Percentiles rank a stretch among this genome's conserved stretches.
Conservation (phyloP, 2,329 filamentous ascomycete species). For the Aspergillus neoniger region DNA sequence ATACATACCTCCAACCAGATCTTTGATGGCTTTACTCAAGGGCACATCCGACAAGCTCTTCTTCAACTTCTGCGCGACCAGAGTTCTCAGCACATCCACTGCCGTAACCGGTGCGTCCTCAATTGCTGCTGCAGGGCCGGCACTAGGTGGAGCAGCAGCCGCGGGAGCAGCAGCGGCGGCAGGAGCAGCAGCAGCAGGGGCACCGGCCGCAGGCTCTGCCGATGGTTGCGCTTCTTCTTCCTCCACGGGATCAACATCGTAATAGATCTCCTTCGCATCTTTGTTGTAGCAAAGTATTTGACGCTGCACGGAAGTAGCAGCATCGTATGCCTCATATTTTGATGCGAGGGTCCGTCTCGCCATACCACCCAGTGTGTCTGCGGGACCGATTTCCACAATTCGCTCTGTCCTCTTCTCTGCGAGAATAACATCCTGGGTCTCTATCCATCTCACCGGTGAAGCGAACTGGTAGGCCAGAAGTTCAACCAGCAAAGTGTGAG, state of each 20-base stretch:
- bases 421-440: conserved; percentile 99
- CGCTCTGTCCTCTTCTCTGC: conserved; percentile 94
- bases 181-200: conserved; percentile 44
- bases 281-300: conserved; percentile 99
- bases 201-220: conserved; percentile 41
- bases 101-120: conserved; percentile 85
- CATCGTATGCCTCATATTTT: conserved; percentile 98
- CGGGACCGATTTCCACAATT: conserved; percentile 95
- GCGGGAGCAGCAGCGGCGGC: conserved; percentile 57
- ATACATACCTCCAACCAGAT: conserved; percentile 87
- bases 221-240: conserved; percentile 71
- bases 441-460: conserved; percentile 98
- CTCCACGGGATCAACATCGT: conserved; percentile 92
- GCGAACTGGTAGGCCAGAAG: conserved; percentile 99
- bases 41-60: conserved; percentile 87
- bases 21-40: conserved; percentile 95
- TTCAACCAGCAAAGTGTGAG: conserved; percentile 97
- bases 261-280: conserved; percentile 98
- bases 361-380: conserved; percentile 96
- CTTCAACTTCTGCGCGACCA: conserved; percentile 98
- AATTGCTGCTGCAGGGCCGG: conserved; percentile 84
- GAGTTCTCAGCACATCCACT: conserved; percentile 80
- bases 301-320: conserved; percentile 90
- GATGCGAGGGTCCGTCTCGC: conserved; percentile 91
- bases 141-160: conserved; percentile 62